A percentile compares a stretch with the other conserved stretches of the same genome.
These are phyloP conservation scores for Verticillium zaregamsianum DNA, from an alignment of 2,329 filamentous ascomycete species.

Conservation along the genomic window DNA sequence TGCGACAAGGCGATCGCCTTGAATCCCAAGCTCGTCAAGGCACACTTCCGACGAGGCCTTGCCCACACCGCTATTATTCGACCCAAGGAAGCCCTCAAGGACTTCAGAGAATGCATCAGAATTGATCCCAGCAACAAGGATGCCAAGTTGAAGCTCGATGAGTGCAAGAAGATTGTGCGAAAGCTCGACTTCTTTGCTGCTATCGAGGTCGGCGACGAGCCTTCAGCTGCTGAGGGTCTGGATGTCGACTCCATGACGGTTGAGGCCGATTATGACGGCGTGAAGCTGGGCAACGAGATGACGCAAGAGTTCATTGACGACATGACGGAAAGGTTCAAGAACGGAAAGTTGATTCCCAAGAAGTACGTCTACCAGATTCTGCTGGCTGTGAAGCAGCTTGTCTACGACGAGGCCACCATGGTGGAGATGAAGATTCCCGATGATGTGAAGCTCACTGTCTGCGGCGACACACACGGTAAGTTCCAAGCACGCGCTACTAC, in stretches of 20 bases:
- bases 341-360: conserved; percentile 87
- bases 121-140: conserved; percentile 86
- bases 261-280: conserved; percentile 82
- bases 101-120: conserved; percentile 87
- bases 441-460: conserved; percentile 82
- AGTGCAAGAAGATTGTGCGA: conserved; percentile 93
- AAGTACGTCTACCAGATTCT: conserved; percentile 99
- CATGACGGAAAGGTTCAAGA: conserved; percentile 95
- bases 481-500: conserved; percentile 6
- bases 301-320: conserved; percentile 96
- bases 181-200: conserved; percentile 90
- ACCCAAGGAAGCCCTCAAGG: conserved; percentile 81
- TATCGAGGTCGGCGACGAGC: conserved; percentile 88
- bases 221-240: conserved; percentile 85
- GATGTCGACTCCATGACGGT: conserved; percentile 83
- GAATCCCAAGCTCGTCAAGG: conserved; percentile 86
- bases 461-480: conserved; percentile 91
- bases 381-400: conserved; percentile 80
- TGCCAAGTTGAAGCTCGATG: conserved; percentile 83
- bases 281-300: conserved; percentile 74
- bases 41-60: conserved; percentile 89
- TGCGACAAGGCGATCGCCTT: conserved; percentile 88
- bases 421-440: conserved; percentile 82
- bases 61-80: conserved; percentile 88
- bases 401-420: conserved; percentile 94